These are phyloP conservation scores for Sedum album DNA, from an alignment of 164 flowering plant genomes.

Conservation along the genomic window DNA sequence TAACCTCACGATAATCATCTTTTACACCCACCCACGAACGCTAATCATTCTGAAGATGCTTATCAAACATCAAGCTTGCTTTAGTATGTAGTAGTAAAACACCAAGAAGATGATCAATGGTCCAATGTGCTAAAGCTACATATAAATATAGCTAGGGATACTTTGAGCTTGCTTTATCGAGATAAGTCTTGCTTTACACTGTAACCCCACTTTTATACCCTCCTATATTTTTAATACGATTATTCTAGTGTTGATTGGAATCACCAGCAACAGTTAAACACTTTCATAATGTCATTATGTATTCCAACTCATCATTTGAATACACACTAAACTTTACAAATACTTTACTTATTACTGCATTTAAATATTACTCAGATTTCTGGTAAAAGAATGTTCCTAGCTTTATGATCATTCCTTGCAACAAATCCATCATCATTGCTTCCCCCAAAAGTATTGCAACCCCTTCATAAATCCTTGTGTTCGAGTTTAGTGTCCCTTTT, in stretches of 20 bases:
- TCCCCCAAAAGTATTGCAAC: constrained; percentile 53
- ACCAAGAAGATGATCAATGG: too few relatives aligned
- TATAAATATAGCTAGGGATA: background rate
- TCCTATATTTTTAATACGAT: background rate
- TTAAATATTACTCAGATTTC: constrained; percentile 31
- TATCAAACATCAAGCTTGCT: too few relatives aligned
- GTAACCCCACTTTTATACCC: constrained; percentile 2
- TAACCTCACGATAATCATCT: background rate
- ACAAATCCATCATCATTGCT: constrained; percentile 44
- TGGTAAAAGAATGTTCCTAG: constrained; percentile 16
- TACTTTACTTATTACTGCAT: background rate
- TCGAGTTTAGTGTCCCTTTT: constrained; percentile 13
- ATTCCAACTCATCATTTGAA: constrained; percentile 22
- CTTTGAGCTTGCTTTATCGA: constrained; percentile 8
- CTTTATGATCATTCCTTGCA: constrained; percentile 22
- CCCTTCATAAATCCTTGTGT: constrained; percentile 42
- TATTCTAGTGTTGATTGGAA: background rate
- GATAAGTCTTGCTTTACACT: constrained; percentile 7
- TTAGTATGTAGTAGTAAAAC: too few relatives aligned
- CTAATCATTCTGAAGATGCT: too few relatives aligned
- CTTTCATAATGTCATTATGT: constrained; percentile 14
- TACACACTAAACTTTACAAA: constrained; percentile 18
- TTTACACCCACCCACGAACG: background rate
- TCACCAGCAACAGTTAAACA: background rate
- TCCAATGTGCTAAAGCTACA: background rate